Evolutionary conservation across 2,329 filamentous ascomycete genomes (phyloP), one percentile per base, ranked within the genome.

Genomic region (Fusarium setosum): DNA sequence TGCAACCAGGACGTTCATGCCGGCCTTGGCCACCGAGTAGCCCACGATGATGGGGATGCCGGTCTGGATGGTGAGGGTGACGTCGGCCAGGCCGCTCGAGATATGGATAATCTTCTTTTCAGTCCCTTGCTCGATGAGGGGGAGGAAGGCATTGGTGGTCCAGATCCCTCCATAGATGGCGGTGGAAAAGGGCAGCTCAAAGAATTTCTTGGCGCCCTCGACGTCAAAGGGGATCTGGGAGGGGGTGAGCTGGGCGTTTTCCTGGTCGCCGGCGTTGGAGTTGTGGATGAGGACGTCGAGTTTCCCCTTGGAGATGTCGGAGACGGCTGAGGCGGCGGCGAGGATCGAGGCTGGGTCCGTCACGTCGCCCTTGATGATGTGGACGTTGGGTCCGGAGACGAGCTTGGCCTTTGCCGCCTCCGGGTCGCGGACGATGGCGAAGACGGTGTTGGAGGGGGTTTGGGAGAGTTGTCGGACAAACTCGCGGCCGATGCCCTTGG

Each of bases 401-500:
- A 24, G 9, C 13, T 38, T 26, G 34, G 18, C 17, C 4, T 51
- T 51, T 21, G 48, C 21, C 17, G 37, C 34, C 1, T 20, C 17
- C 0, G 48, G 34, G 6, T 51, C 34, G 21, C 48, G 48, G 34
- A 51, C 48, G 31, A 51, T 40, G 34, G 48, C 48, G 34, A 51
- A 51, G n/a, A 51, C 48, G 21, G 31, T 34, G 13, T 51, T 51
- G 37, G 48, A 51, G 6, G 34, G 17, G 10, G 38, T 18, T 40
- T 51, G 48, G 21, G 48, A 51, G 8, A 73, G 65, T 17, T 71
- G 65, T n/a, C 51, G 41, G 18, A 57, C 52, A 26, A 69, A 70
- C 24, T 50, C 68, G 5, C 69, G 62, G 13, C 71, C 71, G 13
- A 73, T 63, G 18, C 70, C 71, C 6, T 68, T 67, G 37, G 62